Base-by-base conservation (phyloP, 1,284 basidiomycete genomes). In the Leccinum pachyderme region DNA sequence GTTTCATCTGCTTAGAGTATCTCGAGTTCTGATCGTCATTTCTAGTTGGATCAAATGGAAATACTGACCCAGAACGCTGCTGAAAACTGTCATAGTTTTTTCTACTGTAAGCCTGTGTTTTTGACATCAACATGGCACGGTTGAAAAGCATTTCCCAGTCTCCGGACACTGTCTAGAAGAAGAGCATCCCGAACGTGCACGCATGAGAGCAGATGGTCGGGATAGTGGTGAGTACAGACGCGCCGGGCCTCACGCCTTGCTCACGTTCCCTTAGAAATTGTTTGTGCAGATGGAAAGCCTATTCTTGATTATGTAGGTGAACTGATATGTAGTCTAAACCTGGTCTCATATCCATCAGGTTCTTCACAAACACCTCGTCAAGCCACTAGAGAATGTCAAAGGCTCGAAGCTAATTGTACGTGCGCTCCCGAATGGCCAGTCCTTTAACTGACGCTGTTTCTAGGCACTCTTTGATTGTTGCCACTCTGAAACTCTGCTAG, bases 81-180 rank as follows among this genome's bases (percentile, higher is more conserved):
- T 7, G 57, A 70, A 3, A 63, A 69, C 0, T 72, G 74, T 33
- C 66, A 60, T n/a, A 71, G 75, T 28, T 67, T 74, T 28, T 74
- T 78, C 53, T 73, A 72, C 49, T 77, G 77, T 72, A 53, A 18
- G 72, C 53, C 8, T 31, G 7, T 22, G n/a, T 3, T 7, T 29
- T 41, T 18, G 11, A 9, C 12, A 11, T 6, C 3, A 25, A 13
- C 43, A 32, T 28, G 11, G 15, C n/a, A 43, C 35, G 7, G 22
- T 51, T 27, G 13, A 41, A 35, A 43, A 11, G 4, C 7, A 25
- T 9, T 3, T 0, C 3, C 33, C 29, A 65, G 73, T 58, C 49
- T 70, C 72, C 1, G 76, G 75, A 0, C 74, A 77, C 25, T 67
- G 67, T 0, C 48, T 65, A 5, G 70, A 71, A n/a, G 58, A 61